A percentile compares a stretch with the other conserved stretches of the same genome.
These are phyloP conservation scores for Podosphaera leucotricha DNA, from an alignment of 2,329 filamentous ascomycete species.

Conservation along the genomic window DNA sequence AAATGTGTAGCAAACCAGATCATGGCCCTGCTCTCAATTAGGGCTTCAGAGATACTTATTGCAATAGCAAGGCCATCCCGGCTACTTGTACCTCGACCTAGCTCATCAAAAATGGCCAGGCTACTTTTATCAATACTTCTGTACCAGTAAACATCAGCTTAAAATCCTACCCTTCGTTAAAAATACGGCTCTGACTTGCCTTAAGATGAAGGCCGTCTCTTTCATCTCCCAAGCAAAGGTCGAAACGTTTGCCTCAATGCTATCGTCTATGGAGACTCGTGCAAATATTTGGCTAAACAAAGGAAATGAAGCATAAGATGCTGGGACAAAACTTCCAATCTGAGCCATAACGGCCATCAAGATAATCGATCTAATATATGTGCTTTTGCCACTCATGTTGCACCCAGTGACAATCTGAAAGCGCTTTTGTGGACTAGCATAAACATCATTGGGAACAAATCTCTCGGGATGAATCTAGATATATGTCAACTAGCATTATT, in stretches of 20 bases:
- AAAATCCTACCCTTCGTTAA: neutral
- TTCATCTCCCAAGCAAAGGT: constrained; percentile 91
- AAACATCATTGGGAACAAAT: constrained; percentile 79
- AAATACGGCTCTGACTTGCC: constrained; percentile 16
- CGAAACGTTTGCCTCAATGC: constrained; percentile 71
- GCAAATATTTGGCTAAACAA: constrained; percentile 71
- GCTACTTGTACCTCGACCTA: constrained; percentile 76
- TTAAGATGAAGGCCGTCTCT: constrained; percentile 80
- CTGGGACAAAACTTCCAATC: constrained; percentile 75
- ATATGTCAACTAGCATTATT: neutral
- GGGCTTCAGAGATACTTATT: constrained; percentile 66
- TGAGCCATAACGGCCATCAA: constrained; percentile 84
- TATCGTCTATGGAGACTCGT: constrained; percentile 66
- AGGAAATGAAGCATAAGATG: constrained; percentile 58
- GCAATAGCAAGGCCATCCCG: constrained; percentile 76
- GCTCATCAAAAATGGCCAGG: constrained; percentile 70
- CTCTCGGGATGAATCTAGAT: constrained; percentile 34
- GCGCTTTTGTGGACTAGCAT: constrained; percentile 52
- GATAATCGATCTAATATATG: constrained; percentile 70
- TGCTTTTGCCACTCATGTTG: constrained; percentile 97
- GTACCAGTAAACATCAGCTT: neutral
- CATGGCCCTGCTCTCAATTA: constrained; percentile 54
- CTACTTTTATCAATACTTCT: constrained; percentile 55
- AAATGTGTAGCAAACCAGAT: constrained; percentile 96
- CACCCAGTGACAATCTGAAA: constrained; percentile 90